Evolutionary conservation across 306 rosid genomes (phyloP), one percentile per base, ranked within the genome.

Genomic region (Trifolium repens): DNA sequence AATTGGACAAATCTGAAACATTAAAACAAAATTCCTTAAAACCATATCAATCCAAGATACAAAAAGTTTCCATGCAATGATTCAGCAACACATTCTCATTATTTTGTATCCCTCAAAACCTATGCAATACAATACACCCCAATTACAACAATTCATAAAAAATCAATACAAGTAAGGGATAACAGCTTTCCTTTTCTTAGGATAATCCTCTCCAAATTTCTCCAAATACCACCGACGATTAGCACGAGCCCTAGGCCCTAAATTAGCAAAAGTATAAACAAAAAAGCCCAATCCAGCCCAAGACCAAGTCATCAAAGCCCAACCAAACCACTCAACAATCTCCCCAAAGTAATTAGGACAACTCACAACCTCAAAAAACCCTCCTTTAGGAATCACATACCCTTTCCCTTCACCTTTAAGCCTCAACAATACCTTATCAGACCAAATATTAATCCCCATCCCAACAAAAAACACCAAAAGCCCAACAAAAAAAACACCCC

Each of bases 321-420:
- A 96, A 2, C 96, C 97, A 11, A 90, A 7, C 97, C 99, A 92
- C 88, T 92, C 98, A 72, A 90, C 58, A 7, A 88, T 83, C 85
- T 92, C 97, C 53, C 97, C 96, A 34, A 80, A 76, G 70, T 92
- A 96, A 62, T 92, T 96, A 1, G 99, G 96, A 66, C 93, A 92
- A 24, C 91, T 89, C 9, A 90, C 96, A 16, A 85, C 1, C 71
- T 90, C 93, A 75, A 94, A 94, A 66, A 81, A 74, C 54, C 97
- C 90, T 42, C 96, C 97, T 35, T 12, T 84, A 0, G 98, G 96
- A 61, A 96, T 73, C 61, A 77, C 81, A 65, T 92, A 92, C 60
- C 97, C 92, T 40, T 80, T 88, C 8, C 98, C 96, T 2, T 82
- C 68, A 30, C 57, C 54, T 73, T 90, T 94, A 54, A 94, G 76